A percentile compares a stretch with the other conserved stretches of the same genome.
Evolutionary conservation across 2,329 filamentous ascomycete genomes (phyloP).

Genomic region (Cordyceps militaris): DNA sequence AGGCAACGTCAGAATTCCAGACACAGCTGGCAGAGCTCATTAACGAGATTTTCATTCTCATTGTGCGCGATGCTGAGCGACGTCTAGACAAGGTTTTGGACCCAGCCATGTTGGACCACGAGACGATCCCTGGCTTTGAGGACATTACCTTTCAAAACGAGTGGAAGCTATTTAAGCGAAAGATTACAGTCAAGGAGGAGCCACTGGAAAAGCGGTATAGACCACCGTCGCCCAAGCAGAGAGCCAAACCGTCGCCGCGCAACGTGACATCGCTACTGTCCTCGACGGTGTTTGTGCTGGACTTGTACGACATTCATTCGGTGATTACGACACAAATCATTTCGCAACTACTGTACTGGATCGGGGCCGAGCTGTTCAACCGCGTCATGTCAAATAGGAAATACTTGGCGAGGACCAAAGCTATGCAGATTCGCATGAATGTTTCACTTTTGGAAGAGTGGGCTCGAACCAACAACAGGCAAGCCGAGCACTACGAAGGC

Average conservation of each 20-base stretch:
- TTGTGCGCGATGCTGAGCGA: constrained; percentile 91
- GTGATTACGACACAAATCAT: constrained; percentile 90
- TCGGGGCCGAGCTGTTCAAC: constrained; percentile 94
- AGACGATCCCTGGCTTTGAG: constrained; percentile 95
- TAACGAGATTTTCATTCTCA: constrained; percentile 97
- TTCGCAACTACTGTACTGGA: constrained; percentile 91
- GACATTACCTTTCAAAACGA: constrained; percentile 97
- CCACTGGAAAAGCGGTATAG: constrained; percentile 84
- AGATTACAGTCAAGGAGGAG: constrained; percentile 83
- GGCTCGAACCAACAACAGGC: constrained; percentile 86
- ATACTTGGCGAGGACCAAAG: constrained; percentile 91
- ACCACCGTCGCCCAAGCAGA: constrained; percentile 86
- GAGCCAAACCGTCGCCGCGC: constrained; percentile 84
- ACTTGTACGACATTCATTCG: constrained; percentile 98
- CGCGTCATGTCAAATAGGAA: constrained; percentile 94
- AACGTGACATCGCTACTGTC: constrained; percentile 94
- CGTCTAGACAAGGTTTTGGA: constrained; percentile 95
- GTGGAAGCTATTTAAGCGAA: constrained; percentile 94
- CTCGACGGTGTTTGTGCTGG: constrained; percentile 91
- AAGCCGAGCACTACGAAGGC: constrained; percentile 92
- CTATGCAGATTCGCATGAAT: constrained; percentile 99
- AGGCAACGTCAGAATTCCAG: constrained; percentile 82
- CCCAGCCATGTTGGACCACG: constrained; percentile 89
- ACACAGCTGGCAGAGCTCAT: constrained; percentile 88
- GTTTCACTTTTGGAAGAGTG: constrained; percentile 92